phyloP scores from a whole-genome alignment of 257 asterid species.

The Voacanga thouarsii region DNA sequence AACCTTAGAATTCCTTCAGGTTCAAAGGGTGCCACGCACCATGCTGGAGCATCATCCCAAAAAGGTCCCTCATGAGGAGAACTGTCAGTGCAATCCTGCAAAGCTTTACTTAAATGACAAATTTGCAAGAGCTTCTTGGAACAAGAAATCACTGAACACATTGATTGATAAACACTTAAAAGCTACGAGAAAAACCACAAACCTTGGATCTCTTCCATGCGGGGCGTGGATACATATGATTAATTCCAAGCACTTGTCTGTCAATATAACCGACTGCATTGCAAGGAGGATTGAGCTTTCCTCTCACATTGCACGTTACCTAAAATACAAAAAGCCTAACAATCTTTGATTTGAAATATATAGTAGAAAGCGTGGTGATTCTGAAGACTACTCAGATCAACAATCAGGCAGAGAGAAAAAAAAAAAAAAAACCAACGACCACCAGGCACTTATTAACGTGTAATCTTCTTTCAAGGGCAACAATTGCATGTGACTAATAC shows the following conservation, averaged over 20 bases:
- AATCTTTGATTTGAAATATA: not conserved
- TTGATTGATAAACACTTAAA: not conserved
- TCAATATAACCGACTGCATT: slow-evolving; percentile 77
- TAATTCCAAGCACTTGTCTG: slow-evolving; percentile 61
- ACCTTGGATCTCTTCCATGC: slow-evolving; percentile 83
- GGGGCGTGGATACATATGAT: slow-evolving; percentile 69
- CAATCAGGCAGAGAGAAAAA: too few relatives aligned
- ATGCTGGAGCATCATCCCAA: slow-evolving; percentile 57
- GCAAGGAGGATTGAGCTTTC: slow-evolving; percentile 66
- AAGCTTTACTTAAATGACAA: not conserved
- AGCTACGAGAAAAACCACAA: slow-evolving; percentile 13
- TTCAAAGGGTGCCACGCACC: slow-evolving; percentile 81
- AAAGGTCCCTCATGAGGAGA: slow-evolving; percentile 69
- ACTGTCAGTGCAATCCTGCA: slow-evolving; percentile 58
- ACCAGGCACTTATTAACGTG: not conserved
- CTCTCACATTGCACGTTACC: slow-evolving; percentile 63
- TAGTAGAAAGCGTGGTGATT: not conserved
- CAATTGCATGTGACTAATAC: not conserved
- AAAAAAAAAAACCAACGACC: not conserved
- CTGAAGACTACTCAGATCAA: not conserved
- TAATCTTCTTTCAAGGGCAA: not conserved
- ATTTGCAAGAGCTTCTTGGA: not conserved
- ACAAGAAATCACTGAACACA: not conserved
- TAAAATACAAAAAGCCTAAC: slow-evolving; percentile 13
- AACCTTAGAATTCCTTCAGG: slow-evolving; percentile 84